Evolutionary conservation across 1,284 basidiomycete genomes (phyloP), one percentile per base, ranked within the genome.

Genomic region (Moniliella sp.): DNA sequence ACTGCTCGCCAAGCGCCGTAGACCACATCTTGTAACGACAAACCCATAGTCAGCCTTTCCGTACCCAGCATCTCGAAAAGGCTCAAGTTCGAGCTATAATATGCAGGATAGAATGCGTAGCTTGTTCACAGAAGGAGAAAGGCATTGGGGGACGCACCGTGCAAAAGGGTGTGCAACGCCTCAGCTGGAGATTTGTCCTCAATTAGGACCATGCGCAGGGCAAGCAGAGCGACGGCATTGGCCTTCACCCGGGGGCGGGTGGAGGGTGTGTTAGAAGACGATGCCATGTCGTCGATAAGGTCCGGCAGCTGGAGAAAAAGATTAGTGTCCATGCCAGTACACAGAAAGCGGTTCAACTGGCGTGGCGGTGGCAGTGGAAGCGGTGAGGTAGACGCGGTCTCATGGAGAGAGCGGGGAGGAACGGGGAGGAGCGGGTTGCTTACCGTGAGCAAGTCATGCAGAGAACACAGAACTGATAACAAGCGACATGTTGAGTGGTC

Each of bases 1-100:
- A 86, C 77, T 0, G 86, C 91, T 57, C 91, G 88, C 70, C 80
- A 82, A 32, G 91, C 66, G n/a, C 91, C 88, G 74, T 84, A 94
- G 5, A 97, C 68, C 55, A 83, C 81, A 52, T 94, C 50, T 34
- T 55, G 35, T 37, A 91, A 82, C 40, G 69, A 79, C 36, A 97
- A 71, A 50, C 78, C 78, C 64, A 84, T 83, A 93, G 61, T 94
- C 86, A 12, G 82, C 79, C 3, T 75, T 72, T 0, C n/a, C 84
- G 35, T 82, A 75, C 3, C 88, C 88, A 8, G 91, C 91, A 50
- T 99, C 91, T 40, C 91, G 71, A 61, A 94, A 97, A 4, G 84
- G 80, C 43, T 55, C 5, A 4, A 29, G 4, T 27, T 31, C 23
- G 12, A 43, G 18, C 37, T n/a, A n/a, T n/a, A n/a, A n/a, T n/a